These are phyloP conservation scores for Prunus padus DNA, from an alignment of 306 rosid genomes.

Conservation along the genomic window DNA sequence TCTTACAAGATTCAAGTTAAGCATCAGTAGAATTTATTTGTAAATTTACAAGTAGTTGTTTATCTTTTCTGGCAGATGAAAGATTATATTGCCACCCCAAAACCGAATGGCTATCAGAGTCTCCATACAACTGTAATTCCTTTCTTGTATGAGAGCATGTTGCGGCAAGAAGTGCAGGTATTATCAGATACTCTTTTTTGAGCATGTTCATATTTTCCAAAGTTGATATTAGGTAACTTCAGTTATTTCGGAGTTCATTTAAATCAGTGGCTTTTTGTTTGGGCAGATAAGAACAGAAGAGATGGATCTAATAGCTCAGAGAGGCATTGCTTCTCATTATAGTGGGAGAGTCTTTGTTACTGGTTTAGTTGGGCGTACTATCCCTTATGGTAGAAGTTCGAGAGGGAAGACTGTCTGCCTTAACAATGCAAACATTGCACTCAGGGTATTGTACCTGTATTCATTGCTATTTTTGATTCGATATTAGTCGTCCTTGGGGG, in stretches of 20 bases:
- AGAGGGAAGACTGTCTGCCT: conserved; percentile 87
- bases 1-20: conserved; percentile 22
- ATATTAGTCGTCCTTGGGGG: conserved; percentile 26
- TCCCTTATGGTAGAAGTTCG: conserved; percentile 64
- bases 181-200: conserved; percentile 16
- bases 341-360: conserved; percentile 73
- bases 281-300: conserved; percentile 94
- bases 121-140: conserved; percentile 96
- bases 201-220: conserved; percentile 12
- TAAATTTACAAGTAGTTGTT: conserved; percentile 5
- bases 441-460: conserved; percentile 61
- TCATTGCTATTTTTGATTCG: conserved; percentile 21
- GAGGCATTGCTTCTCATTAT: conserved; percentile 99
- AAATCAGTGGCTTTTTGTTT: conserved; percentile 19
- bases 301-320: conserved; percentile 95
- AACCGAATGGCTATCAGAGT: conserved; percentile 98
- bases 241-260: not conserved
- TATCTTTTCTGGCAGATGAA: conserved; percentile 56
- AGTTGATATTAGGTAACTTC: not conserved
- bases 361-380: conserved; percentile 64
- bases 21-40: not conserved
- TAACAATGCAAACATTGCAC: conserved; percentile 94
- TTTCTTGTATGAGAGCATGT: conserved; percentile 91
- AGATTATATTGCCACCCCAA: conserved; percentile 96
- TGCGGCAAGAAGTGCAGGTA: conserved; percentile 97